Percentiles rank a stretch among this genome's conserved stretches.
Conservation (phyloP, 129 eudicot species). For the Glebionis coronaria region DNA sequence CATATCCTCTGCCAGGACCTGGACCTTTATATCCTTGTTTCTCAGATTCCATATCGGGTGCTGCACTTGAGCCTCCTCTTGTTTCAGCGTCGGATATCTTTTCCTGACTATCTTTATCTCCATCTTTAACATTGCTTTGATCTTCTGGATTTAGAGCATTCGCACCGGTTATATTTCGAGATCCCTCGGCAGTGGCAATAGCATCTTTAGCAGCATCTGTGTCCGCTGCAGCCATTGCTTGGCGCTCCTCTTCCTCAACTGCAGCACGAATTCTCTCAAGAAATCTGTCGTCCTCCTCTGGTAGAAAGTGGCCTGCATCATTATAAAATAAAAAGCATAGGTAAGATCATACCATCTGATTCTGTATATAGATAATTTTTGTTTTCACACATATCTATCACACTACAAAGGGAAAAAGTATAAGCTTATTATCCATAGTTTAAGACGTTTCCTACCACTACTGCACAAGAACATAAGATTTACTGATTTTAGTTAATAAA, state of each 20-base stretch:
- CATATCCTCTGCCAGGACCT: constrained; percentile 41
- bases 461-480: too few species aligned
- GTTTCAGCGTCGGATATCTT: constrained; percentile 27
- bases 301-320: constrained; percentile 84
- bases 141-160: constrained; percentile 34
- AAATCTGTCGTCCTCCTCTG: constrained; percentile 94
- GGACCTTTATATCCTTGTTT: constrained; percentile 31
- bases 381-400: too few species aligned
- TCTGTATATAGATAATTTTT: neutral
- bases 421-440: too few species aligned
- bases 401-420: too few species aligned
- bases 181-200: constrained; percentile 81
- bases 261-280: constrained; percentile 92
- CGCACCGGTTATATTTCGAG: constrained; percentile 44
- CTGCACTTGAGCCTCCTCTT: constrained; percentile 22
- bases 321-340: constrained; percentile 10
- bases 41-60: constrained; percentile 30
- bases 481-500: too few species aligned
- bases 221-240: constrained; percentile 80
- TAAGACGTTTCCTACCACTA: too few species aligned
- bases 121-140: constrained; percentile 24
- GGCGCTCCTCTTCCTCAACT: constrained; percentile 96
- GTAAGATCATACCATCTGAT: neutral
- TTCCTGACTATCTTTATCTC: constrained; percentile 28
- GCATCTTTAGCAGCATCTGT: constrained; percentile 91